These are phyloP conservation scores for Penicillium psychrofluorescens DNA, from an alignment of 495 filamentous ascomycete species.

Conservation along the genomic window DNA sequence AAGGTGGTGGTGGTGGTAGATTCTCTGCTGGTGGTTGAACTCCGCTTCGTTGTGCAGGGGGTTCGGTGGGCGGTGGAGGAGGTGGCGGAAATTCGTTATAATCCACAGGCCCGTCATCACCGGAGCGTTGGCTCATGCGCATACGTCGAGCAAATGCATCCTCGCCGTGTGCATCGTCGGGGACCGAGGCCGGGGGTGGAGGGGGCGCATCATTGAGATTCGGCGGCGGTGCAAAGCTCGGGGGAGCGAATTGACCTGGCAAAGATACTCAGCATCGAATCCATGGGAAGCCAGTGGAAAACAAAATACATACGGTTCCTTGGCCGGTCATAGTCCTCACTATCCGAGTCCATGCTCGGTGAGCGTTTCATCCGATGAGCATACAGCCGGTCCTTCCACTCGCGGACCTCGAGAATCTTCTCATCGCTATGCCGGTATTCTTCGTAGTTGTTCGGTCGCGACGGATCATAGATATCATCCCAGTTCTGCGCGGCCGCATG, in stretches of 20 bases:
- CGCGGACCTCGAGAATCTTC: conserved; percentile 65
- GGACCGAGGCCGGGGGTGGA: conserved; percentile 26
- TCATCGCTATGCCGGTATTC: conserved; percentile 86
- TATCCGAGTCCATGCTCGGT: conserved; percentile 48
- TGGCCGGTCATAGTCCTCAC: conserved; percentile 46
- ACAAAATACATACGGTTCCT: conserved; percentile 41
- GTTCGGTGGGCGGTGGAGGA: conserved; percentile 33
- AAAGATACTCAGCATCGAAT: neutral
- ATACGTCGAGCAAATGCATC: conserved; percentile 64
- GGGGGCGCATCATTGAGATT: conserved; percentile 33
- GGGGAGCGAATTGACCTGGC: conserved; percentile 66
- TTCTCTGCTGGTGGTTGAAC: conserved; percentile 19
- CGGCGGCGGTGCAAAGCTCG: conserved; percentile 70
- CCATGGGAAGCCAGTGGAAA: no score
- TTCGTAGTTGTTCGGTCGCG: conserved; percentile 75
- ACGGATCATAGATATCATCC: conserved; percentile 90
- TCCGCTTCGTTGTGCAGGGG: conserved; percentile 33
- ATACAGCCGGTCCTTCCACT: conserved; percentile 85
- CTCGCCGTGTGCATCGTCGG: conserved; percentile 58
- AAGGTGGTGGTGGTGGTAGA: conserved; percentile 27
- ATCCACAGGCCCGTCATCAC: conserved; percentile 4
- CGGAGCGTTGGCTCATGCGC: conserved; percentile 29
- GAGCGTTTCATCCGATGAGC: conserved; percentile 56
- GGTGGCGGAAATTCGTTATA: conserved; percentile 11
- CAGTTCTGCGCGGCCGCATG: conserved; percentile 63